A percentile compares a stretch with the other conserved stretches of the same genome.
These are phyloP conservation scores for Coemansia sp. DNA, from an alignment of 192 early-diverging fungal genomes.

Conservation along the genomic window DNA sequence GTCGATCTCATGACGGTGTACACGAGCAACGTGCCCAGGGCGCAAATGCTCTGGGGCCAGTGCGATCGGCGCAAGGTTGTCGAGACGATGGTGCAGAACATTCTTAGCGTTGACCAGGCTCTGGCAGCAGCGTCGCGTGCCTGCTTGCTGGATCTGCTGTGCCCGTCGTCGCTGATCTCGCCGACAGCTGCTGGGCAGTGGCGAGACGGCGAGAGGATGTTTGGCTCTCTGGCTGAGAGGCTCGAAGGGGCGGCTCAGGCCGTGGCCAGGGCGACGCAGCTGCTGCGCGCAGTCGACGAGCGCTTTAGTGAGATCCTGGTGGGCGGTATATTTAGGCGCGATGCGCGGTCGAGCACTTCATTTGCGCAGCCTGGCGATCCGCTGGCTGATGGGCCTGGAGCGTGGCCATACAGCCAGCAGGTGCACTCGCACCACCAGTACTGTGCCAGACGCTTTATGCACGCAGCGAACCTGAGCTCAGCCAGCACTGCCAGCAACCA, in stretches of 20 bases:
- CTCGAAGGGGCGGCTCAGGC: conserved; percentile 27
- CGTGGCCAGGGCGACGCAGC: conserved; percentile 31
- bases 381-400: conserved; percentile 17
- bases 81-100: conserved; percentile 77
- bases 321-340: conserved; percentile 39
- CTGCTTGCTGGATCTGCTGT: conserved; percentile 33
- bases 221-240: conserved; percentile 14
- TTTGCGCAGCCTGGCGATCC: conserved; percentile 42
- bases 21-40: conserved; percentile 28
- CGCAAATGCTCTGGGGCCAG: conserved; percentile 50
- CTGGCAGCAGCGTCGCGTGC: conserved; percentile 60
- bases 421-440: background rate
- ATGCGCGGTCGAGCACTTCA: conserved; percentile 30
- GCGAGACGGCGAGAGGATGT: conserved; percentile 11
- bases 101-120: conserved; percentile 81
- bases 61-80: conserved; percentile 61
- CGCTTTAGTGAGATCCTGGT: conserved; percentile 36
- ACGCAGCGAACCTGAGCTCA: conserved; percentile 32
- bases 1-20: conserved; percentile 41
- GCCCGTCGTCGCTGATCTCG: conserved; percentile 17
- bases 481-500: conserved; percentile 28
- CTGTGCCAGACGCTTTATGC: conserved; percentile 25
- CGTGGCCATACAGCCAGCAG: conserved; percentile 17
- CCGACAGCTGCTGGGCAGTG: background rate
- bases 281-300: conserved; percentile 42